These are phyloP conservation scores for Trichoderma sp. DNA, from an alignment of 2,329 filamentous ascomycete genomes.

Conservation along the genomic window DNA sequence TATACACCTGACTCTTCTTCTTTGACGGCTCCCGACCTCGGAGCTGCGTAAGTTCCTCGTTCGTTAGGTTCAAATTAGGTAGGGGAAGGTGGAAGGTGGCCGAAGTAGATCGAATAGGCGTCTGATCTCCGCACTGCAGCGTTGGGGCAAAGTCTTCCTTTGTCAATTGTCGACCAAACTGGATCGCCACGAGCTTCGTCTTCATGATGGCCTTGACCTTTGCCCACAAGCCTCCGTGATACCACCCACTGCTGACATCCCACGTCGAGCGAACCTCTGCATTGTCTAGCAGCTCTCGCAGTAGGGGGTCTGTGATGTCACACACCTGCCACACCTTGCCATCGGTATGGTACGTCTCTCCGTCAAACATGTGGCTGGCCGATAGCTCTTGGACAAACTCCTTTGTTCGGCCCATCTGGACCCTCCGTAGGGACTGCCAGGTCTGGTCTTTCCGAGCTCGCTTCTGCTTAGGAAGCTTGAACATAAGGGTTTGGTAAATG, in stretches of 20 bases:
- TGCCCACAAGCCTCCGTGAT: slow-evolving; percentile 72
- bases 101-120: slow-evolving; percentile 31
- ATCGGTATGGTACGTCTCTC: slow-evolving; percentile 68
- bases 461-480: slow-evolving; percentile 63
- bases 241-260: slow-evolving; percentile 76
- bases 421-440: slow-evolving; percentile 48
- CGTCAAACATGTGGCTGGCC: slow-evolving; percentile 77
- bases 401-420: slow-evolving; percentile 38
- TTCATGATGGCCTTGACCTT: slow-evolving; percentile 88
- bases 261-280: slow-evolving; percentile 57
- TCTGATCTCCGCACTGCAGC: slow-evolving; percentile 35
- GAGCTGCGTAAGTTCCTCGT: slow-evolving; percentile 35
- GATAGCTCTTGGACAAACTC: slow-evolving; percentile 39
- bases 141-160: slow-evolving; percentile 37
- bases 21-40: slow-evolving; percentile 35
- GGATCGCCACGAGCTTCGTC: slow-evolving; percentile 71
- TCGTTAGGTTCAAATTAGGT: slow-evolving; percentile 36
- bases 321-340: slow-evolving; percentile 94
- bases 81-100: slow-evolving; percentile 34
- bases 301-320: slow-evolving; percentile 79
- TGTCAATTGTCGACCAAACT: slow-evolving; percentile 51
- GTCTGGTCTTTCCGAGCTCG: slow-evolving; percentile 45
- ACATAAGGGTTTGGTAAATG: slow-evolving; percentile 84
- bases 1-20: slow-evolving; percentile 38
- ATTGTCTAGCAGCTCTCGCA: slow-evolving; percentile 63